Conservation (phyloP, 2,329 filamentous ascomycete species). For the Aspergillus amoenus region DNA sequence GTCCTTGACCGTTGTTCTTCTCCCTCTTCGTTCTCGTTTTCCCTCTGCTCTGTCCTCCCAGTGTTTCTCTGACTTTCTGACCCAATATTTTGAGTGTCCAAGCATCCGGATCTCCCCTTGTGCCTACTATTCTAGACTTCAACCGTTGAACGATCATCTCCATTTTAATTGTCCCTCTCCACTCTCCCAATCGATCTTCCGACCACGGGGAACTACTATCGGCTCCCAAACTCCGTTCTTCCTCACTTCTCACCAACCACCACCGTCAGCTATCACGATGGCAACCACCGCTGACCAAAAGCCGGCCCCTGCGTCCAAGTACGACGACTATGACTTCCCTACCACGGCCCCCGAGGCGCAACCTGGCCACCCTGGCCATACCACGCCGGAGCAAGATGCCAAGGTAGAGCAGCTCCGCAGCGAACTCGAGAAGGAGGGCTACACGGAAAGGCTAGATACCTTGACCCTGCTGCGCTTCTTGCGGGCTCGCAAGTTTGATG, state of each 20-base stretch:
- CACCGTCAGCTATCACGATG: conserved; percentile 26
- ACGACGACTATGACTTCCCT: conserved; percentile 95
- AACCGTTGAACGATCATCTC: background rate
- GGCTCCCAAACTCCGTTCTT: conserved; percentile 4
- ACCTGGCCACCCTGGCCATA: conserved; percentile 82
- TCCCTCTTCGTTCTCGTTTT: conserved; percentile 1
- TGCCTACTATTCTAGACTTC: conserved; percentile 4
- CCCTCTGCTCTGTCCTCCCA: conserved; percentile 9
- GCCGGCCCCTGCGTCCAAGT: conserved; percentile 72
- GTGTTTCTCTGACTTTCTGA: conserved; percentile 3
- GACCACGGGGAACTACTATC: conserved; percentile 4
- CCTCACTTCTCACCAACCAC: background rate
- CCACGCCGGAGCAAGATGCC: conserved; percentile 83
- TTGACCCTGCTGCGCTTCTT: conserved; percentile 90
- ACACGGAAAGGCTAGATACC: conserved; percentile 83
- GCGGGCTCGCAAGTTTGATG: conserved; percentile 92
- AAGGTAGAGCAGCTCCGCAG: conserved; percentile 81
- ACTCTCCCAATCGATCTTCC: conserved; percentile 20
- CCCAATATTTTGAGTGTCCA: background rate
- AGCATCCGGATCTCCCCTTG: background rate
- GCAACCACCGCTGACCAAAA: conserved; percentile 31
- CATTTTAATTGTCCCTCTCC: conserved; percentile 15
- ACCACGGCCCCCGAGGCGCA: conserved; percentile 69
- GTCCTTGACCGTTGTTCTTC: conserved; percentile 12
- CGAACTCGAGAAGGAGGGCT: conserved; percentile 80